phyloP scores from a whole-genome alignment of 2,329 filamentous ascomycete genomes.

The Chaetomiaceae sp. region DNA sequence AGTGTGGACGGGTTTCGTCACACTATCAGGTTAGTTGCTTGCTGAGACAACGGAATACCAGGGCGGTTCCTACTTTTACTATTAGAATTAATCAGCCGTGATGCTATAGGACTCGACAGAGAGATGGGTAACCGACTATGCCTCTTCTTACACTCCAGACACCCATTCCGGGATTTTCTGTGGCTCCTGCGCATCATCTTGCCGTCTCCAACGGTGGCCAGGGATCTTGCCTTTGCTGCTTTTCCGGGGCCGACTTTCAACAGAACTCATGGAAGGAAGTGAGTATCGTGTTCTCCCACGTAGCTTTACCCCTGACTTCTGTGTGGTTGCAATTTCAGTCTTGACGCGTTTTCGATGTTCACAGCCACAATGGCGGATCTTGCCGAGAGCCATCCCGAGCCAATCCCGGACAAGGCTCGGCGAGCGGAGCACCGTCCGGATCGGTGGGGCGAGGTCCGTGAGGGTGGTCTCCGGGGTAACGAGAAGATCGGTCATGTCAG shows the following conservation, averaged over 20 bases:
- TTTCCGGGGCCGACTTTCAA: background rate
- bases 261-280: background rate
- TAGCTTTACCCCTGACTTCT: background rate
- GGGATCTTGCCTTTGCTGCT: background rate
- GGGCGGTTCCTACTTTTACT: slow-evolving; percentile 25
- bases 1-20: slow-evolving; percentile 31
- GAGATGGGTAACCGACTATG: slow-evolving; percentile 23
- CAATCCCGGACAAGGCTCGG: background rate
- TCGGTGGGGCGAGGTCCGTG: too few species aligned
- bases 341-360: slow-evolving; percentile 10
- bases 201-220: background rate
- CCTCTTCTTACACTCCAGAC: slow-evolving; percentile 32
- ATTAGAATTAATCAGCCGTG: background rate
- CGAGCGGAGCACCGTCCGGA: slow-evolving; percentile 1
- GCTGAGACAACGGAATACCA: background rate
- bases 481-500: slow-evolving; percentile 4
- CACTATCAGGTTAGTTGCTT: slow-evolving; percentile 23
- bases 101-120: background rate
- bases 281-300: background rate
- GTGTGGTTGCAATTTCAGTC: slow-evolving; percentile 7
- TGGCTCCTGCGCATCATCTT: slow-evolving; percentile 28
- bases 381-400: background rate
- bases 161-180: slow-evolving; percentile 31
- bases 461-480: background rate
- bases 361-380: slow-evolving; percentile 11